Conservation (phyloP, 2,329 filamentous ascomycete species). For the Tolypocladium ovalisporum region DNA sequence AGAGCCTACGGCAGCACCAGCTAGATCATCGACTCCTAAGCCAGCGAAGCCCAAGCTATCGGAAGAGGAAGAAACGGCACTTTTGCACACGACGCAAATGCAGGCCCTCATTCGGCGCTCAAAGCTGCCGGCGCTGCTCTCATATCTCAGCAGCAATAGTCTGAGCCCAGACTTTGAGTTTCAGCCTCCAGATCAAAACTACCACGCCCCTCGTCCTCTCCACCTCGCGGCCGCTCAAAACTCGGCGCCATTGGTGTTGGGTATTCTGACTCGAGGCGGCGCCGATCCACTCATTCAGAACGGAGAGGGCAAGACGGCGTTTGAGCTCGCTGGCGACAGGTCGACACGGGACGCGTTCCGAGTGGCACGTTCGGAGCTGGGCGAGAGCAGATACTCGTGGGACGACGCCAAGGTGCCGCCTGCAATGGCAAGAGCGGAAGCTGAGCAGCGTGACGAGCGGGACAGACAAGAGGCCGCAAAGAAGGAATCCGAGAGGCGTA, state of each 20-base stretch:
- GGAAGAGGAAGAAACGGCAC: conserved; percentile 73
- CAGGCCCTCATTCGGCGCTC: conserved; percentile 81
- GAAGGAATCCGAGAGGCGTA: conserved; percentile 60
- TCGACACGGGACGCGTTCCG: conserved; percentile 85
- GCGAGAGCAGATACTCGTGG: conserved; percentile 72
- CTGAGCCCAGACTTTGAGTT: conserved; percentile 66
- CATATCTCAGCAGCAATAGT: conserved; percentile 70
- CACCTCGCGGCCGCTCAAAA: conserved; percentile 81
- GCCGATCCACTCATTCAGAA: conserved; percentile 65
- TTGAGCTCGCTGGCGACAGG: conserved; percentile 79
- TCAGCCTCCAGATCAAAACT: conserved; percentile 57
- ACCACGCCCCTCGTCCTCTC: conserved; percentile 73
- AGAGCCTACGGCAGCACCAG: conserved; percentile 21
- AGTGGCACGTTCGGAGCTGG: conserved; percentile 71
- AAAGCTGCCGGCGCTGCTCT: conserved; percentile 76
- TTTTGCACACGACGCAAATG: conserved; percentile 79
- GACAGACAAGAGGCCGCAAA: conserved; percentile 60
- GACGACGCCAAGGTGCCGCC: conserved; percentile 61
- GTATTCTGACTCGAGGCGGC: conserved; percentile 62
- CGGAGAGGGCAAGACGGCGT: conserved; percentile 70
- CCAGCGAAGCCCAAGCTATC: conserved; percentile 53
- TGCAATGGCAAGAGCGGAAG: conserved; percentile 59
- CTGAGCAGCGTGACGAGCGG: conserved; percentile 54
- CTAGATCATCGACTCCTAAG: conserved; percentile 32
- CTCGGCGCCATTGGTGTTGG: conserved; percentile 63